phyloP scores from a whole-genome alignment of 192 early-diverging fungal genomes.

The Chytriomyces sp. region DNA sequence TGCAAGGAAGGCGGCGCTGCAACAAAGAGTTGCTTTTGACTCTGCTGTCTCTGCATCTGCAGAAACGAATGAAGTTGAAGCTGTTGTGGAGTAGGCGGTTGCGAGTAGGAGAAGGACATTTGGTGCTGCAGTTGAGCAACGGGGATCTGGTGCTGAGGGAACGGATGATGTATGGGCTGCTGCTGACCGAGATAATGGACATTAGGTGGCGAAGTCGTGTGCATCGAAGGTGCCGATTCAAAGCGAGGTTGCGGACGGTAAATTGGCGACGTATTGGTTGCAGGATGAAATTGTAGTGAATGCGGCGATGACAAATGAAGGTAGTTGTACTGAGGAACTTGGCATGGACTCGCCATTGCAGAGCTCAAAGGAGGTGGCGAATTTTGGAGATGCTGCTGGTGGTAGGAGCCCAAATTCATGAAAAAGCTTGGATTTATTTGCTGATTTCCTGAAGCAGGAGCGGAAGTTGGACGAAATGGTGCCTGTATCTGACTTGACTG shows the following conservation, averaged over 20 bases:
- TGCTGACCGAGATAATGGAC: not conserved
- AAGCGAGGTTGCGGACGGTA: not conserved
- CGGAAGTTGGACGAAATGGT: not conserved
- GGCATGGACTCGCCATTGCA: not conserved
- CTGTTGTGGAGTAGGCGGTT: not conserved
- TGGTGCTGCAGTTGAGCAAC: not conserved
- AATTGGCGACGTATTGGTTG: not conserved
- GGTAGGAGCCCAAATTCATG: not conserved
- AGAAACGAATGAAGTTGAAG: not conserved
- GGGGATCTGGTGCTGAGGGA: not conserved
- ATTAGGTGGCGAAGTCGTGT: not conserved
- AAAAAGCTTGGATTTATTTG: not conserved
- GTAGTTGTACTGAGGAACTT: not conserved
- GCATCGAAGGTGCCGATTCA: not conserved
- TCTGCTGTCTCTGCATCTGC: not conserved
- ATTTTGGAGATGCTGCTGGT: not conserved
- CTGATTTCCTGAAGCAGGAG: not conserved
- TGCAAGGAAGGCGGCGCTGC: too few species aligned
- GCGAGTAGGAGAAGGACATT: too few species aligned
- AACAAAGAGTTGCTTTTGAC: not conserved
- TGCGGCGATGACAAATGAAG: constrained; percentile 1
- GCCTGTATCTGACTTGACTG: not conserved
- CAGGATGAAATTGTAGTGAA: not conserved
- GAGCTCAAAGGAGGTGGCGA: not conserved
- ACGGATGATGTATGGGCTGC: not conserved